A percentile compares a stretch with the other conserved stretches of the same genome.
These are phyloP conservation scores for Daedaleopsis sinensis DNA, from an alignment of 768 basidiomycete species.

Conservation along the genomic window DNA sequence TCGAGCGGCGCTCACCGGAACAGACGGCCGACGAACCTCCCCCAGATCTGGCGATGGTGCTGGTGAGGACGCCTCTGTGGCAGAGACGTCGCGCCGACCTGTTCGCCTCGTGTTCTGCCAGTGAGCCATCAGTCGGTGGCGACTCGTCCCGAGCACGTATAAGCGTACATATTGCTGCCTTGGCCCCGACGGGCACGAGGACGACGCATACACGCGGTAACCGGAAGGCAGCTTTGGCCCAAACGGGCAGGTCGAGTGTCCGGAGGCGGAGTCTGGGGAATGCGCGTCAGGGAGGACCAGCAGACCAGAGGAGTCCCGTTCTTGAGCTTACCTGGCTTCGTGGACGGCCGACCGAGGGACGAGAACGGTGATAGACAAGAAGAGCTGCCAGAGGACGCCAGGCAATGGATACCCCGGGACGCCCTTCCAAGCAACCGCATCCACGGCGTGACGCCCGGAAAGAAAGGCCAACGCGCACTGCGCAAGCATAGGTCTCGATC, in stretches of 20 bases:
- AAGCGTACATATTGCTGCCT: background rate
- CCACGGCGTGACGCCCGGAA: background rate
- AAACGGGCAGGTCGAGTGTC: slow-evolving; percentile 11
- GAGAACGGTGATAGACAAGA: background rate
- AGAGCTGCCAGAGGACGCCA: background rate
- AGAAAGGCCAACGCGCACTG: background rate
- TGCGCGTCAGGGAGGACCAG: background rate
- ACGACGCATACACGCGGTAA: slow-evolving; percentile 16
- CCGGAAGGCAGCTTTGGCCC: slow-evolving; percentile 12
- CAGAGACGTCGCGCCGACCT: background rate
- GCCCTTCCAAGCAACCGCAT: background rate
- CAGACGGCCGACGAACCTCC: slow-evolving; percentile 3
- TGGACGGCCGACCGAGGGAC: background rate
- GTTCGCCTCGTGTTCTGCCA: slow-evolving; percentile 2
- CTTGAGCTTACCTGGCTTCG: background rate
- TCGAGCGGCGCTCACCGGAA: background rate
- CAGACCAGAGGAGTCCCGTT: background rate
- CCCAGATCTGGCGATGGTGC: background rate
- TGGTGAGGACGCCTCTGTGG: background rate
- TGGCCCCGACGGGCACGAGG: slow-evolving; percentile 6
- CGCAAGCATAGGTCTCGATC: background rate
- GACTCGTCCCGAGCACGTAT: slow-evolving; percentile 4
- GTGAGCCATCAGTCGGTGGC: background rate
- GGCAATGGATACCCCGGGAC: background rate
- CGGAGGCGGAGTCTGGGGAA: slow-evolving; percentile 13